Conservation (phyloP, 2,329 filamentous ascomycete genomes). For the Trichoderma gracile region DNA sequence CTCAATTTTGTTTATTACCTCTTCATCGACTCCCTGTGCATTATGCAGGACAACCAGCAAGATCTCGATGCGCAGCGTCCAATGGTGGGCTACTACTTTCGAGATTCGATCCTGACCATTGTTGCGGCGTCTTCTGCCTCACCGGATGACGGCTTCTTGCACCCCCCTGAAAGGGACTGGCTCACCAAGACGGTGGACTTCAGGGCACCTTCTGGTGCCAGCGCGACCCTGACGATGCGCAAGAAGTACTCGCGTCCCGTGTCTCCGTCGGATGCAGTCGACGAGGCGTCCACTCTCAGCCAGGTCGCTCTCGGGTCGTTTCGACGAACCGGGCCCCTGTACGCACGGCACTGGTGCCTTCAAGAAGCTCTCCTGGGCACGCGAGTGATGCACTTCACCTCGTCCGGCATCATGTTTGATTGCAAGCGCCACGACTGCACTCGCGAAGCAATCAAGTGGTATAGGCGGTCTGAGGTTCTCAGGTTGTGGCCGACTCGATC, state of each 20-base stretch:
- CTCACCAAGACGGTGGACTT: conserved; percentile 6
- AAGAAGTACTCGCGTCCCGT: background rate
- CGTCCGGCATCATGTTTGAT: background rate
- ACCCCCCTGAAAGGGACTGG: conserved; percentile 11
- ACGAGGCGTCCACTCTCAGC: background rate
- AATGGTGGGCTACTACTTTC: conserved; percentile 2
- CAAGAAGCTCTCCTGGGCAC: conserved; percentile 6
- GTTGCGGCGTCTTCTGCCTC: background rate
- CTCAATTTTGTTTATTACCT: background rate
- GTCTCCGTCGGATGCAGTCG: background rate
- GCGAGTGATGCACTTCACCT: background rate
- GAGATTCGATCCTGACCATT: conserved; percentile 14
- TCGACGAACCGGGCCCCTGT: conserved; percentile 12
- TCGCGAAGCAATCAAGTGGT: background rate
- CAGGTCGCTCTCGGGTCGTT: background rate
- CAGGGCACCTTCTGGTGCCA: conserved; percentile 1
- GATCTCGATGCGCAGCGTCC: background rate
- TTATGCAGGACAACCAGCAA: conserved; percentile 3
- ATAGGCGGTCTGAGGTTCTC: background rate
- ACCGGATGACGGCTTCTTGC: background rate
- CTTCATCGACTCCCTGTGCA: conserved; percentile 21
- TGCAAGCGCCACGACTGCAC: conserved; percentile 2
- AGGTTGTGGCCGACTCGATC: background rate
- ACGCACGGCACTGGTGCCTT: conserved; percentile 14
- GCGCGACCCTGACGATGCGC: background rate